Evolutionary conservation across 768 basidiomycete species (phyloP).

Genomic region (Termitomyces sp.): DNA sequence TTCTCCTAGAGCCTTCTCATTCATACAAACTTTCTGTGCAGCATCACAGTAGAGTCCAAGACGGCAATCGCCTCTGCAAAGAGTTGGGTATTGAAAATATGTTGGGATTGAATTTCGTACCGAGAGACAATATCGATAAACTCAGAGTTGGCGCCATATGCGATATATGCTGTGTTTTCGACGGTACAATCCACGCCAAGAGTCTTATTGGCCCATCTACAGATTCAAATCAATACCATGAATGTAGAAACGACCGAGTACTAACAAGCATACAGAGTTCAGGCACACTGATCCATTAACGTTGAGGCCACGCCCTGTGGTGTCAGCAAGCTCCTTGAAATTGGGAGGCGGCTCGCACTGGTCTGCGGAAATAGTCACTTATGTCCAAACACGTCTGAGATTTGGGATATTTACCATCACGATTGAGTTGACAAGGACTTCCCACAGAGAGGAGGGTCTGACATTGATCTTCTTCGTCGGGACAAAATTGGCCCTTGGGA

Average conservation of each 20-base stretch:
- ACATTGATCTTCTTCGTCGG: constrained; percentile 76
- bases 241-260: constrained; percentile 21
- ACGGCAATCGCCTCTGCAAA: constrained; percentile 62
- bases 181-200: constrained; percentile 56
- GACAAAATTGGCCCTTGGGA: constrained; percentile 63
- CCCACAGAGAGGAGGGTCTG: constrained; percentile 53
- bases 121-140: constrained; percentile 80
- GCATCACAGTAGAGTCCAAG: constrained; percentile 77
- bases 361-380: constrained; percentile 38
- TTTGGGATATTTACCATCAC: constrained; percentile 58
- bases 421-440: constrained; percentile 77
- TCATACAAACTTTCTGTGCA: constrained; percentile 48
- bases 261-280: constrained; percentile 78
- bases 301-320: constrained; percentile 61
- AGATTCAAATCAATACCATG: not conserved
- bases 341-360: constrained; percentile 72
- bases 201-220: constrained; percentile 77
- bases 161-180: constrained; percentile 79
- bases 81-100: not conserved
- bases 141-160: constrained; percentile 53
- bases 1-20: constrained; percentile 50
- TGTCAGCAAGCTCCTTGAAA: constrained; percentile 56
- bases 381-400: not conserved
- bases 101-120: constrained; percentile 27
- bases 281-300: constrained; percentile 82